A percentile compares a stretch with the other conserved stretches of the same genome.
Evolutionary conservation across 306 rosid species (phyloP).

Genomic region (Phaseolus lunatus): DNA sequence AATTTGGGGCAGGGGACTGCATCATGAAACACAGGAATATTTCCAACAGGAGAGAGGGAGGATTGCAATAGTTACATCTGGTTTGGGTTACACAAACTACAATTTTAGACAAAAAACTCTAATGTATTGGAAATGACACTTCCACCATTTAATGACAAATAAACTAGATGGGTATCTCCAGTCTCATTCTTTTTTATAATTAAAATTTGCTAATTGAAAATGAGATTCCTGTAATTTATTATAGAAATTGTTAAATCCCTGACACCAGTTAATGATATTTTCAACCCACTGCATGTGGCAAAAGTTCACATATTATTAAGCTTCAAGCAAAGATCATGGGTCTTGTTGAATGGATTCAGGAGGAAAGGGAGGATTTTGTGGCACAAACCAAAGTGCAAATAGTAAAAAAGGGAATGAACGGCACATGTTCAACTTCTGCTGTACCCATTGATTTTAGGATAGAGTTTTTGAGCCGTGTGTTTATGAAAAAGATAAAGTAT

Average conservation of each 20-base stretch:
- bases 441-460: background rate
- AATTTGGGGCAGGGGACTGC: background rate
- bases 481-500: background rate
- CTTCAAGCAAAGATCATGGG: slow-evolving; percentile 3
- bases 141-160: slow-evolving; percentile 6
- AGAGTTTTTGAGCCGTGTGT: background rate
- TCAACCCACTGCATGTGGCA: slow-evolving; percentile 1
- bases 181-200: background rate
- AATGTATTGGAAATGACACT: background rate
- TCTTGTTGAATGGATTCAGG: background rate
- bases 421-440: background rate
- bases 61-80: background rate
- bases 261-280: background rate
- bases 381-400: background rate
- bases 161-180: slow-evolving; percentile 4
- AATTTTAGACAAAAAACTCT: background rate
- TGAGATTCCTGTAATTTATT: background rate
- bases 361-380: background rate
- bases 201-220: slow-evolving; percentile 2
- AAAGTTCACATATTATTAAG: background rate
- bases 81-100: background rate
- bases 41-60: background rate
- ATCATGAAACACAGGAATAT: slow-evolving; percentile 7
- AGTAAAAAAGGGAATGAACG: background rate
- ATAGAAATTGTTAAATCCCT: background rate